Conservation (phyloP, 441 rosid genomes). For the Croton laevigatus region DNA sequence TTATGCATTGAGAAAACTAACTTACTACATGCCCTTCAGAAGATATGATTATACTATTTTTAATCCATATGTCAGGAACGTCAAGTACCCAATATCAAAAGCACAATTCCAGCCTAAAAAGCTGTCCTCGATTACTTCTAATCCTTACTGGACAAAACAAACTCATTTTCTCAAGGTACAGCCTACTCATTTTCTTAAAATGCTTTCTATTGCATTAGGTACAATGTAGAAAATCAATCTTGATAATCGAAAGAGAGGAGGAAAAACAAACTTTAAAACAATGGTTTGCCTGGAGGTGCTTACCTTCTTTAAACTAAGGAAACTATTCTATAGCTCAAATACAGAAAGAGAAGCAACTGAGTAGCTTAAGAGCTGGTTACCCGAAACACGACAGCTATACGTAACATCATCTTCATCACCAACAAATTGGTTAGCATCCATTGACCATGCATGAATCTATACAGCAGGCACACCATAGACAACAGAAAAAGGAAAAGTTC, state of each 20-base stretch:
- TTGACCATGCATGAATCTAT: constrained; percentile 80
- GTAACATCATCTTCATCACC: constrained; percentile 94
- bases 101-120: not conserved
- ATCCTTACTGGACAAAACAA: not conserved
- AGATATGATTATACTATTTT: not conserved
- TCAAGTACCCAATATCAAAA: not conserved
- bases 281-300: too few relatives aligned
- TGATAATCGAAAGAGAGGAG: not conserved
- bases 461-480: not conserved
- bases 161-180: not conserved
- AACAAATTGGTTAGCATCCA: constrained; percentile 86
- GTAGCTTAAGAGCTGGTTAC: constrained; percentile 43
- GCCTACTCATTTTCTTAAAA: too few relatives aligned
- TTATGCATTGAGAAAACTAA: not conserved
- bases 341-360: not conserved
- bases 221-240: not conserved
- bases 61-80: too few relatives aligned
- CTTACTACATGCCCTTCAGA: not conserved
- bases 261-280: not conserved
- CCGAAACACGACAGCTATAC: constrained; percentile 91
- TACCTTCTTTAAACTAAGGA: not conserved
- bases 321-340: not conserved
- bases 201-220: too few relatives aligned
- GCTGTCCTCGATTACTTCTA: not conserved
- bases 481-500: not conserved